Conservation (phyloP, 192 early-diverging fungal genomes). For the Coemansia furcata region DNA sequence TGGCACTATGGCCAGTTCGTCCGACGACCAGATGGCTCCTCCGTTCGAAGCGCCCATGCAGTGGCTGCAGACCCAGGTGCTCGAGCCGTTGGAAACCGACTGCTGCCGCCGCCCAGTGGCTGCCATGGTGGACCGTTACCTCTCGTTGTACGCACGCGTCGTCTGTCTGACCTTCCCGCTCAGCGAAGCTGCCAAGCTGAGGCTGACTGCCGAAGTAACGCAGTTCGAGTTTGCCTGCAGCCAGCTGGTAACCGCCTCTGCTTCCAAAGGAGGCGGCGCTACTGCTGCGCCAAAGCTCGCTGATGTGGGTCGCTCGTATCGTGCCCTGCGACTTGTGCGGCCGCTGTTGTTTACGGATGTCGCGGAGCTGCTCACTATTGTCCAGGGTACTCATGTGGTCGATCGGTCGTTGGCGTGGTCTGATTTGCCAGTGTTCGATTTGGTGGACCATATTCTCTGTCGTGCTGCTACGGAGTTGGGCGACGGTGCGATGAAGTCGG, state of each 20-base stretch:
- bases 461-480: constrained; percentile 21
- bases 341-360: constrained; percentile 34
- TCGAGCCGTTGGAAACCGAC: constrained; percentile 7
- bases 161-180: constrained; percentile 25
- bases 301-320: constrained; percentile 14
- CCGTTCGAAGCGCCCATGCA: constrained; percentile 14
- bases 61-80: constrained; percentile 31
- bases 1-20: not conserved
- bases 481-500: not conserved
- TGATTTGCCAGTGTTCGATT: not conserved
- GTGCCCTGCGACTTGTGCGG: constrained; percentile 19
- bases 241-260: constrained; percentile 13
- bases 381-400: not conserved
- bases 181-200: constrained; percentile 27
- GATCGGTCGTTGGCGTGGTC: not conserved
- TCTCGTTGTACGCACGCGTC: constrained; percentile 5
- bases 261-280: not conserved
- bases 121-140: constrained; percentile 14
- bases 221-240: constrained; percentile 45
- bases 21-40: not conserved
- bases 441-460: constrained; percentile 20
- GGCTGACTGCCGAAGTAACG: constrained; percentile 20
- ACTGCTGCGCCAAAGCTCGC: not conserved
- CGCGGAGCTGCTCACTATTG: not conserved
- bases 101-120: not conserved